These are phyloP conservation scores for Penicillium thymicola DNA, from an alignment of 2,329 filamentous ascomycete genomes.

Conservation along the genomic window DNA sequence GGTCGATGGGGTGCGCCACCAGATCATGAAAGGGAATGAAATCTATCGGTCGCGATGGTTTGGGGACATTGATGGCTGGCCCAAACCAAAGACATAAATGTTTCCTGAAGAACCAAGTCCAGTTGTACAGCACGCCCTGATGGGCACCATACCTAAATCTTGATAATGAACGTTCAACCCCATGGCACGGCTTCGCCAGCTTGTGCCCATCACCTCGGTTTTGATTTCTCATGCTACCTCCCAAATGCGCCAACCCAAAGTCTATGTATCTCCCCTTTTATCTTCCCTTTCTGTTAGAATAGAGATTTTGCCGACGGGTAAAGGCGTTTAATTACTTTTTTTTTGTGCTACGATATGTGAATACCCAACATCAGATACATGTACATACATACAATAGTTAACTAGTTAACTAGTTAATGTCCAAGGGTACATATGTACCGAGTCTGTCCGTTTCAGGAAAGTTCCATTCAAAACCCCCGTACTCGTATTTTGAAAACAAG, in stretches of 20 bases:
- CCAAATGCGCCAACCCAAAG: background rate
- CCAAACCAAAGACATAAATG: conserved; percentile 16
- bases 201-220: background rate
- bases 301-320: background rate
- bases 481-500: no score
- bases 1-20: conserved; percentile 12
- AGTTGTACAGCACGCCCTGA: background rate
- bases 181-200: background rate
- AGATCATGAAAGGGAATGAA: conserved; percentile 23
- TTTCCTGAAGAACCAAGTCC: background rate
- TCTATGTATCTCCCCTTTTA: background rate
- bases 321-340: background rate
- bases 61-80: conserved; percentile 25
- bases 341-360: background rate
- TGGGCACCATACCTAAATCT: background rate
- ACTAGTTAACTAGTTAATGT: no score
- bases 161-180: background rate
- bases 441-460: background rate
- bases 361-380: background rate
- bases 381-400: no score
- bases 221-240: background rate
- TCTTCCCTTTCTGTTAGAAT: background rate
- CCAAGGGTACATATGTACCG: background rate
- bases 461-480: no score
- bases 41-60: conserved; percentile 28